These are phyloP conservation scores for Haplosporangium sp. DNA, from an alignment of 371 early-diverging fungal species.

Conservation along the genomic window DNA sequence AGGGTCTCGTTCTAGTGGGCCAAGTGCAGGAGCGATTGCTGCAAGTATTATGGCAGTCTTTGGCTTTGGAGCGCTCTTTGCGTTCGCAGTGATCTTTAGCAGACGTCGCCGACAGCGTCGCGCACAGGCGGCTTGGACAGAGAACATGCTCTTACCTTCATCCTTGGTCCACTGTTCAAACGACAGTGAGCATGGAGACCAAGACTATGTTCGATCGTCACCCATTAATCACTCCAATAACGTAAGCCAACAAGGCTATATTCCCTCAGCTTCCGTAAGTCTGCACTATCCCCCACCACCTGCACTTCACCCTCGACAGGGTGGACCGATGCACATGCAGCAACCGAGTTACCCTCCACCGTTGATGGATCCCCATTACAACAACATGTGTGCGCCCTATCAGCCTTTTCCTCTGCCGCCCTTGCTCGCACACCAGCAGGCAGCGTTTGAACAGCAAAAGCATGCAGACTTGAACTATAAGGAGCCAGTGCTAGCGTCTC, in stretches of 20 bases:
- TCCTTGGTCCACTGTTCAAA: slow-evolving; percentile 35
- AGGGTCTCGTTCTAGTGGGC: slow-evolving; percentile 1
- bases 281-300: slow-evolving; percentile 34
- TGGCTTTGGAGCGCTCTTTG: slow-evolving; percentile 24
- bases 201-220: slow-evolving; percentile 35
- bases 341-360: slow-evolving; percentile 41
- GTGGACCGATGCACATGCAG: slow-evolving; percentile 26
- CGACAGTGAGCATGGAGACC: slow-evolving; percentile 35
- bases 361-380: slow-evolving; percentile 21
- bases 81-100: slow-evolving; percentile 29
- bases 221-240: slow-evolving; percentile 18
- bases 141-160: slow-evolving; percentile 43
- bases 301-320: slow-evolving; percentile 43
- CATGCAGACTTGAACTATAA: slow-evolving; percentile 21
- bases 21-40: slow-evolving; percentile 23
- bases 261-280: slow-evolving; percentile 9
- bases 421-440: slow-evolving; percentile 5
- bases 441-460: background rate
- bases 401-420: slow-evolving; percentile 26
- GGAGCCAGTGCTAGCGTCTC: slow-evolving; percentile 14
- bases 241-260: slow-evolving; percentile 1
- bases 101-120: slow-evolving; percentile 35
- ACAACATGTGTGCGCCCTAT: slow-evolving; percentile 16
- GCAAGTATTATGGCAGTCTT: slow-evolving; percentile 36
- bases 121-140: slow-evolving; percentile 41